These are phyloP conservation scores for Clavariopsis aquatica DNA, from an alignment of 495 filamentous ascomycete species.

Conservation along the genomic window DNA sequence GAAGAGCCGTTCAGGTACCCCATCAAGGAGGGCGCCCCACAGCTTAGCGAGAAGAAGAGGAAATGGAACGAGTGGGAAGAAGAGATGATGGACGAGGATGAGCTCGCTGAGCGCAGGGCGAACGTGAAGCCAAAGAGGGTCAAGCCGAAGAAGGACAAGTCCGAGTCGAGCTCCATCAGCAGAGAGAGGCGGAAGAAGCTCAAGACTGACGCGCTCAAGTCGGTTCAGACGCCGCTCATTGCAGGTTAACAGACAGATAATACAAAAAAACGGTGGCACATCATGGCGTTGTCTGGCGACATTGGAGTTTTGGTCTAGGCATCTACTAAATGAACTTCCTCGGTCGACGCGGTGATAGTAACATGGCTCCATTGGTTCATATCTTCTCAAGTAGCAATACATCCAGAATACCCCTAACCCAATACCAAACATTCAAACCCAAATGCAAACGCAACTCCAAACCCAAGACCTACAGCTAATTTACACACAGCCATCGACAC, in stretches of 20 bases:
- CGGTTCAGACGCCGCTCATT: constrained; percentile 34
- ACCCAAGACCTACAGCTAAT: neutral
- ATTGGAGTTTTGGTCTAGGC: neutral
- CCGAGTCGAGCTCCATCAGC: constrained; percentile 37
- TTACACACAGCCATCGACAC: neutral
- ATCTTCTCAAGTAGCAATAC: neutral
- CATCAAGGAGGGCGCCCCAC: constrained; percentile 45
- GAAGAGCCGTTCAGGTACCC: constrained; percentile 51
- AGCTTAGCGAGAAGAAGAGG: constrained; percentile 39
- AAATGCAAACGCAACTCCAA: neutral
- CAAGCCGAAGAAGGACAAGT: constrained; percentile 52
- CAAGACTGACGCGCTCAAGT: constrained; percentile 49
- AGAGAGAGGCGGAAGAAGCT: constrained; percentile 54
- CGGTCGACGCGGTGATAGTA: neutral
- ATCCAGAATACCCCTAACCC: neutral
- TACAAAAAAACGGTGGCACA: neutral
- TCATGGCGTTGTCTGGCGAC: neutral
- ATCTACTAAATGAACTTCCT: neutral
- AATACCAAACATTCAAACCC: neutral
- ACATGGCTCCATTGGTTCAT: neutral
- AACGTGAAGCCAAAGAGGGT: constrained; percentile 48
- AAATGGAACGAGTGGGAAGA: constrained; percentile 43
- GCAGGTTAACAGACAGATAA: constrained; percentile 18
- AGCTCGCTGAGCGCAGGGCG: constrained; percentile 33
- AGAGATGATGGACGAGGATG: constrained; percentile 49